Percentiles rank a stretch among this genome's conserved stretches.
phyloP scores from a whole-genome alignment of 176 grass and related monocot genomes.

The Alloteropsis semialata region DNA sequence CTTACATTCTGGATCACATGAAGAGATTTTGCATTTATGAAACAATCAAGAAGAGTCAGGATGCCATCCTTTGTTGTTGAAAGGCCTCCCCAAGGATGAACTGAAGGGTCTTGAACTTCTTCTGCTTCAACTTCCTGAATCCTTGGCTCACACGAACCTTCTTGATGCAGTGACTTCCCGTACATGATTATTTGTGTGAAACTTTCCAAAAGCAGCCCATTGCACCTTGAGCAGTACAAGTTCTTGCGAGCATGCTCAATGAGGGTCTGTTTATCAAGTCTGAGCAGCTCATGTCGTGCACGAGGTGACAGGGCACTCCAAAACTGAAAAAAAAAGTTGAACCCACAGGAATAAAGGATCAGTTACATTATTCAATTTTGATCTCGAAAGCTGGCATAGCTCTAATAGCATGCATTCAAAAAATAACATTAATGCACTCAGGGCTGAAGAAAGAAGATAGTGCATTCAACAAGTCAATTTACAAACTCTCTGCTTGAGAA shows the following conservation, averaged over 20 bases:
- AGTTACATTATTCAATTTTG: background rate
- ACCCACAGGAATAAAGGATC: slow-evolving; percentile 3
- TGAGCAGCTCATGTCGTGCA: slow-evolving; percentile 50
- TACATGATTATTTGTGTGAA: slow-evolving; percentile 78
- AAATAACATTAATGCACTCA: background rate
- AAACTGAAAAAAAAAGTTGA: slow-evolving; percentile 57
- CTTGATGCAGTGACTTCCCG: slow-evolving; percentile 65
- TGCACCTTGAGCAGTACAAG: slow-evolving; percentile 86
- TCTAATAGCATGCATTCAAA: slow-evolving; percentile 5
- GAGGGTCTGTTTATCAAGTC: slow-evolving; percentile 74
- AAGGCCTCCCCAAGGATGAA: slow-evolving; percentile 87
- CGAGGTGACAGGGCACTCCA: slow-evolving; percentile 64
- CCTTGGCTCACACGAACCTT: slow-evolving; percentile 26
- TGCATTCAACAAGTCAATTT: background rate
- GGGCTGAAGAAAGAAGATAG: background rate
- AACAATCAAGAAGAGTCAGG: slow-evolving; percentile 70
- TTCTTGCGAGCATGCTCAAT: slow-evolving; percentile 86
- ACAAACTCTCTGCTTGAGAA: background rate
- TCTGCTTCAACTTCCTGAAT: slow-evolving; percentile 43
- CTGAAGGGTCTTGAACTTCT: slow-evolving; percentile 52
- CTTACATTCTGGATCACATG: slow-evolving; percentile 76
- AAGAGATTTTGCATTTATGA: slow-evolving; percentile 67
- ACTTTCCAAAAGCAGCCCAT: slow-evolving; percentile 83
- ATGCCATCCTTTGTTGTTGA: slow-evolving; percentile 70
- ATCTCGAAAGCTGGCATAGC: background rate